Evolutionary conservation across 371 early-diverging fungal genomes (phyloP).

Genomic region (Mortierella sp.): DNA sequence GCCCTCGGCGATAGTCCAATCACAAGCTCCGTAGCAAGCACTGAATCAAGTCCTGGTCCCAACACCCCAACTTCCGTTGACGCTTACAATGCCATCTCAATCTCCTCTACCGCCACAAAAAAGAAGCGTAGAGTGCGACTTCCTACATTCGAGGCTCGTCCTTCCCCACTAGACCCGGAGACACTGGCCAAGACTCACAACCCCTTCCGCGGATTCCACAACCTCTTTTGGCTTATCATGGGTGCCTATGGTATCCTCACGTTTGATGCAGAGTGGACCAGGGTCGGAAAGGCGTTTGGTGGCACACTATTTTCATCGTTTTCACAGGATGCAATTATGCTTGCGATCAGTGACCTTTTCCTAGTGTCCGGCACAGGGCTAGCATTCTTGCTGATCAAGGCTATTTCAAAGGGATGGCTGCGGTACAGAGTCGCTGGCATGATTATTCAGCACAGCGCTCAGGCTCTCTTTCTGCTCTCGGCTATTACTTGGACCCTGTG

Average conservation of each 20-base stretch:
- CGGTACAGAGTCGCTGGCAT: slow-evolving; percentile 67
- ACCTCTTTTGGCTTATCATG: slow-evolving; percentile 93
- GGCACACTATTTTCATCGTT: slow-evolving; percentile 71
- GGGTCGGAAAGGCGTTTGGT: slow-evolving; percentile 77
- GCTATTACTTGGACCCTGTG: slow-evolving; percentile 77
- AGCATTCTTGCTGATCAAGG: slow-evolving; percentile 71
- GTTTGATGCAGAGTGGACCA: slow-evolving; percentile 74
- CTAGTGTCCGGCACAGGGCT: slow-evolving; percentile 73
- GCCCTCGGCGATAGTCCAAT: slow-evolving; percentile 9
- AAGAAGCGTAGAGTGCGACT: slow-evolving; percentile 49
- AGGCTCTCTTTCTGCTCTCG: slow-evolving; percentile 72
- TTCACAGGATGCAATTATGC: slow-evolving; percentile 73
- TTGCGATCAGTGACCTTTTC: slow-evolving; percentile 76
- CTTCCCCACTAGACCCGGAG: slow-evolving; percentile 59
- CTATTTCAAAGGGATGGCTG: slow-evolving; percentile 67
- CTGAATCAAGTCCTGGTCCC: slow-evolving; percentile 23
- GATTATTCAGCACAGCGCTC: slow-evolving; percentile 79
- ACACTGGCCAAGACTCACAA: slow-evolving; percentile 57
- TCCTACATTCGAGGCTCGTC: slow-evolving; percentile 54
- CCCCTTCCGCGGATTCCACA: slow-evolving; percentile 89
- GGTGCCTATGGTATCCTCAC: slow-evolving; percentile 82
- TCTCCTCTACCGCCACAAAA: slow-evolving; percentile 27
- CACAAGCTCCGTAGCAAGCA: slow-evolving; percentile 26
- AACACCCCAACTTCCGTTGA: slow-evolving; percentile 31
- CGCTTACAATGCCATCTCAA: slow-evolving; percentile 39